These are phyloP conservation scores for Naegleria gruberi DNA, from an alignment of 208 protist species.

Conservation along the genomic window DNA sequence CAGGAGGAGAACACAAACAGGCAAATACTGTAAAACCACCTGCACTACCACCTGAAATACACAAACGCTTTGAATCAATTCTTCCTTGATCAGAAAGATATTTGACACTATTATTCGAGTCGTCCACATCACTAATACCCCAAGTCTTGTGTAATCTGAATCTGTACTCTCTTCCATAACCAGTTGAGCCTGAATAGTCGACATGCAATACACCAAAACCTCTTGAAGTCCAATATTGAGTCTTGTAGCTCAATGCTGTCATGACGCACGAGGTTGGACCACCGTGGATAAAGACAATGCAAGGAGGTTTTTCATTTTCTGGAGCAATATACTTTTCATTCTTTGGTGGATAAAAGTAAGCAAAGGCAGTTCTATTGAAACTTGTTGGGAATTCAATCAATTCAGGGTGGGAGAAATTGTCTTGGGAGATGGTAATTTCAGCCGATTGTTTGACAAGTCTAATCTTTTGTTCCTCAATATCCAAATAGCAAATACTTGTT, in stretches of 20 bases:
- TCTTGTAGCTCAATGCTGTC: slow-evolving; percentile 10
- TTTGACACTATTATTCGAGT: slow-evolving; percentile 23
- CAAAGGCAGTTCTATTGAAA: slow-evolving; percentile 3
- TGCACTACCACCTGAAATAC: slow-evolving; percentile 37
- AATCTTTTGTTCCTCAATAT: neutral
- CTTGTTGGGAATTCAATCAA: neutral
- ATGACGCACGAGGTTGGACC: slow-evolving; percentile 23
- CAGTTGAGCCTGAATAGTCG: slow-evolving; percentile 35
- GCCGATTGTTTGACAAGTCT: neutral
- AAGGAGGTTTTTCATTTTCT: slow-evolving; percentile 25
- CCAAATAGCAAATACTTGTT: neutral
- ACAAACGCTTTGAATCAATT: slow-evolving; percentile 28
- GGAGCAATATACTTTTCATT: neutral
- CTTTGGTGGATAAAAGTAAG: slow-evolving; percentile 21
- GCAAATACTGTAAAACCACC: slow-evolving; percentile 42
- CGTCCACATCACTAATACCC: slow-evolving; percentile 41
- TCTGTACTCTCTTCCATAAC: slow-evolving; percentile 40
- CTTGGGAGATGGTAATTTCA: neutral
- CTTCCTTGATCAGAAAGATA: slow-evolving; percentile 19
- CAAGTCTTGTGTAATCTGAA: slow-evolving; percentile 30
- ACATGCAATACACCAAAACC: slow-evolving; percentile 37
- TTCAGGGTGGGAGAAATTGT: neutral
- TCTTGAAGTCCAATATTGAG: slow-evolving; percentile 36
- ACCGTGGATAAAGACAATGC: slow-evolving; percentile 35
- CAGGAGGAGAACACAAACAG: neutral